Conservation (phyloP, 1,139 yeast genomes). For the Pichia inconspicua region DNA sequence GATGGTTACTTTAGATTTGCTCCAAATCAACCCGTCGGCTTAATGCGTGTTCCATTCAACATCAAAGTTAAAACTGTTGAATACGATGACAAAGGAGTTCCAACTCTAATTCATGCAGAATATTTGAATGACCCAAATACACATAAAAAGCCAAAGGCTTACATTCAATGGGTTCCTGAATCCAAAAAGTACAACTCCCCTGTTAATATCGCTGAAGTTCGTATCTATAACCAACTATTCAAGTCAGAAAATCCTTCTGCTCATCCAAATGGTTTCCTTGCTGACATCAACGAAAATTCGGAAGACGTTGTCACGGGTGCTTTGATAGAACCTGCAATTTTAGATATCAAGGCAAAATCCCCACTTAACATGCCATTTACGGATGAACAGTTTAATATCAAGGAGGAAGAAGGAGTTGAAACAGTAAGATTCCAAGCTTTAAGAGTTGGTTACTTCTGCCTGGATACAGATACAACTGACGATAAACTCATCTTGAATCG, state of each 20-base stretch:
- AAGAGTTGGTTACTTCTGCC: constrained; percentile 92
- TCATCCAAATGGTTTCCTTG: constrained; percentile 80
- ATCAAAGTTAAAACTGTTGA: constrained; percentile 66
- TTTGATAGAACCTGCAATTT: constrained; percentile 71
- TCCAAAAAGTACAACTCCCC: constrained; percentile 54
- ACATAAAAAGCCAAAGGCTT: constrained; percentile 79
- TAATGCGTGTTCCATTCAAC: constrained; percentile 83
- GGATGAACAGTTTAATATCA: constrained; percentile 62
- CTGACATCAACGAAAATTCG: constrained; percentile 73
- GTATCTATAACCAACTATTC: constrained; percentile 84
- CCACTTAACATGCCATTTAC: constrained; percentile 66
- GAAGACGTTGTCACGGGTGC: constrained; percentile 63
- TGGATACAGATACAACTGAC: constrained; percentile 68
- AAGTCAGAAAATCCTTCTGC: constrained; percentile 85
- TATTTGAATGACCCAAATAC: constrained; percentile 59
- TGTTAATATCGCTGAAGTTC: constrained; percentile 59
- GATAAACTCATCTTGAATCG: constrained; percentile 68
- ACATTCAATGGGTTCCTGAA: constrained; percentile 92
- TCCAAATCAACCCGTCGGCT: constrained; percentile 93
- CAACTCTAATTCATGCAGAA: constrained; percentile 65
- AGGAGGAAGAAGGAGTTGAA: constrained; percentile 59
- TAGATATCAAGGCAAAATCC: constrained; percentile 56
- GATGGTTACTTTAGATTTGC: constrained; percentile 81
- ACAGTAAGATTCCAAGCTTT: constrained; percentile 97
- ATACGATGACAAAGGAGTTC: constrained; percentile 53